Conservation (phyloP, 208 protist genomes). For the Leishmania lainsoni region DNA sequence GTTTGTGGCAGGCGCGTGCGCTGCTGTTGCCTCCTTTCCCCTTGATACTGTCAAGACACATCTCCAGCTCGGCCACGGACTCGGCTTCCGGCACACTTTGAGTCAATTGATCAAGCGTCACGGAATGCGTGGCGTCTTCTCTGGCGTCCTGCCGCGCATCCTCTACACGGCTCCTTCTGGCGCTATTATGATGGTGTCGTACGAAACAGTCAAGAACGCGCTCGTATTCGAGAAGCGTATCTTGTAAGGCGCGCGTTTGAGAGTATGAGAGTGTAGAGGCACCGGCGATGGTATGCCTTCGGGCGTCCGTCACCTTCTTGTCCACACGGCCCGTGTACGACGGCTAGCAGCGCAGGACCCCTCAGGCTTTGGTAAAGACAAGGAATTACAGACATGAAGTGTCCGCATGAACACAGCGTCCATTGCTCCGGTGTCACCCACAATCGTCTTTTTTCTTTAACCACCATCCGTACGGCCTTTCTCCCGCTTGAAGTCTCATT, state of each 20-base stretch:
- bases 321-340: background rate
- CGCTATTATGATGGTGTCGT: conserved; percentile 93
- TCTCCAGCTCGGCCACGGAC: conserved; percentile 76
- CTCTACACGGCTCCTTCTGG: conserved; percentile 89
- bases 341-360: no score
- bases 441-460: no score
- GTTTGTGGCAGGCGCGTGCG: conserved; percentile 79
- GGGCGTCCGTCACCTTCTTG: background rate
- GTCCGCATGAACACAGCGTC: background rate
- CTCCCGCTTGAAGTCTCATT: no score
- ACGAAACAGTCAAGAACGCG: conserved; percentile 84
- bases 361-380: background rate
- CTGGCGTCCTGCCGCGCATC: conserved; percentile 83
- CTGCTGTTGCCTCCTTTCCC: conserved; percentile 90
- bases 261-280: background rate
- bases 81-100: conserved; percentile 24
- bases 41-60: conserved; percentile 93
- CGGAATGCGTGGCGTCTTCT: conserved; percentile 64
- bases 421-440: no score
- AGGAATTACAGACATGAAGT: background rate
- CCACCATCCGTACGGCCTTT: no score
- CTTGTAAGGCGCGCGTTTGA: background rate
- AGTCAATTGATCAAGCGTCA: conserved; percentile 39
- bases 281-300: no score
- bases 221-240: conserved; percentile 22